A percentile compares a stretch with the other conserved stretches of the same genome.
Evolutionary conservation across 805 yeast genomes (phyloP).

Genomic region (Jamesozyma spencerorum): DNA sequence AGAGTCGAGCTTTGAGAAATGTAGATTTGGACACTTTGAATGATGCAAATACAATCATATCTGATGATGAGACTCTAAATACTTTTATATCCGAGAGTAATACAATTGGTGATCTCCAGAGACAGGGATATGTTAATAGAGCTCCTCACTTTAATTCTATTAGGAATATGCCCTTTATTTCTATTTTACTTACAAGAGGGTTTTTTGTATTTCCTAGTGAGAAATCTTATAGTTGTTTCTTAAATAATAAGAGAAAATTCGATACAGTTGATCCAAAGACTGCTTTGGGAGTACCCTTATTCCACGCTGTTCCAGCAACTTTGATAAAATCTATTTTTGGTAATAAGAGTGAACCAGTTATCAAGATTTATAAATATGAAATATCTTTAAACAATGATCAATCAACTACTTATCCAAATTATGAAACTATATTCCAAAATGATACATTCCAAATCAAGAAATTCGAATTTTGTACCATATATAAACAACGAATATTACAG

Average conservation of each 20-base stretch:
- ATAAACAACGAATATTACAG: conserved; percentile 14
- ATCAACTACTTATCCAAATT: conserved; percentile 2
- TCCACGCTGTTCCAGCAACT: conserved; percentile 27
- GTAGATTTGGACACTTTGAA: not conserved
- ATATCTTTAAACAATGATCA: conserved; percentile 2
- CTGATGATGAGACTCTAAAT: conserved; percentile 13
- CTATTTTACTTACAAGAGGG: conserved; percentile 31
- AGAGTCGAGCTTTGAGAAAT: not conserved
- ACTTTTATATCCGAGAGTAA: conserved; percentile 19
- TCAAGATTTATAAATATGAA: conserved; percentile 26
- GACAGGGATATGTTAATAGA: conserved; percentile 24
- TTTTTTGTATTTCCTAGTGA: conserved; percentile 33
- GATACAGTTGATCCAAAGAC: conserved; percentile 13
- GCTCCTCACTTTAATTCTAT: conserved; percentile 19
- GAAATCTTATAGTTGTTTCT: conserved; percentile 21
- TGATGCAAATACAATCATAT: conserved; percentile 1
- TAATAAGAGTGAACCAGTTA: conserved; percentile 17
- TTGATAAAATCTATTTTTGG: conserved; percentile 26
- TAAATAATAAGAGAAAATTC: conserved; percentile 22
- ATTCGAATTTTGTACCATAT: conserved; percentile 29
- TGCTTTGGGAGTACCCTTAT: conserved; percentile 30
- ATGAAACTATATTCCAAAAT: conserved; percentile 3
- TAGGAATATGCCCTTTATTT: conserved; percentile 29
- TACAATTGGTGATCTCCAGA: conserved; percentile 25
- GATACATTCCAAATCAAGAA: conserved; percentile 9